Evolutionary conservation across 371 early-diverging fungal genomes (phyloP), one percentile per base, ranked within the genome.

Genomic region (Mucor circinelloides): DNA sequence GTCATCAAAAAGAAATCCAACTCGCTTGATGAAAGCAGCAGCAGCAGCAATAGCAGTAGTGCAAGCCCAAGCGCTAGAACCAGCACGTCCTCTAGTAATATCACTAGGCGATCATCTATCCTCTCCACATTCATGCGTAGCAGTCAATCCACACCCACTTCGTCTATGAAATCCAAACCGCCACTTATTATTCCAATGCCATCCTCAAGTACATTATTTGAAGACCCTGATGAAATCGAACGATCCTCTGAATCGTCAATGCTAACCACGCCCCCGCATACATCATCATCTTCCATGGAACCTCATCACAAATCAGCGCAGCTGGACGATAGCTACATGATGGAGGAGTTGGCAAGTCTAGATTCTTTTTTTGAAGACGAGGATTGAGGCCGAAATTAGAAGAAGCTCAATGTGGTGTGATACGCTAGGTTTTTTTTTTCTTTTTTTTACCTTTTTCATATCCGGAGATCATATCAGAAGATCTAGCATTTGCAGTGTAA

Each of bases 291-390:
- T 21, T 25, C 50, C 8, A 38, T 34, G n/a, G 59, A 66, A 2
- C 17, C 36, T 13, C 34, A 34, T 13, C 28, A 50, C 7, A 63
- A 63, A 34, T 31, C 58, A 36, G 23, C 4, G n/a, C 21, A 62
- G 10, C 36, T 27, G 2, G 40, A 52, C 30, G 58, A 63, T 44
- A 36, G 8, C 30, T 52, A 27, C 8, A 25, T 54, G 27, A 62
- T 64, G 21, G 59, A 60, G 15, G 78, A 78, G 28, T 61, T 70
- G 27, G 71, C 70, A 7, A 75, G 75, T 61, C 54, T 80, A 31
- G 80, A 80, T 63, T 80, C 80, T 3, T 80, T 80, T 58, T 80
- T 80, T 38, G 69, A 74, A 61, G 79, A 79, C 48, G 76, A 78
- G 60, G 44, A 44, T 44, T 44, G n/a, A n/a, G n/a, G n/a, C 44